Conservation (phyloP, 2,329 filamentous ascomycete species). For the Aspergillus tanneri region DNA sequence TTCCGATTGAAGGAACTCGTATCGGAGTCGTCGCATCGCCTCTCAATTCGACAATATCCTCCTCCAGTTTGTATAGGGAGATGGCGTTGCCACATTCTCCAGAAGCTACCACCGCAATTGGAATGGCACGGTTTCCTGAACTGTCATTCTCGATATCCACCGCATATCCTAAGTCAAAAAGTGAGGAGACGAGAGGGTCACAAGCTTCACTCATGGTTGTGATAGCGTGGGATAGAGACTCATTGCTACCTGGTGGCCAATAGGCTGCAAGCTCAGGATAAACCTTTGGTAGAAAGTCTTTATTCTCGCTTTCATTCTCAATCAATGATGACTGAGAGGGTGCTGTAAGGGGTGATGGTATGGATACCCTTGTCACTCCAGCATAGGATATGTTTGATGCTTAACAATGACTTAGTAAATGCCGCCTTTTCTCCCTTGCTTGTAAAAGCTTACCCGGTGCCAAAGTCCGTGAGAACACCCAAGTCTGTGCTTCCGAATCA, state of each 20-base stretch:
- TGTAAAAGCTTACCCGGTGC: slow-evolving; percentile 25
- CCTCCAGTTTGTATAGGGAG: slow-evolving; percentile 41
- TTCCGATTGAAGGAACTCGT: slow-evolving; percentile 44
- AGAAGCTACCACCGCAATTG: slow-evolving; percentile 39
- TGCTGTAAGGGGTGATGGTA: slow-evolving; percentile 24
- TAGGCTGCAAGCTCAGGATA: slow-evolving; percentile 39
- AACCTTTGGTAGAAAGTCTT: slow-evolving; percentile 25
- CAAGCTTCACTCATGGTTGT: slow-evolving; percentile 29
- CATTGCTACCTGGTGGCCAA: slow-evolving; percentile 30
- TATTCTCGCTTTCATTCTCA: slow-evolving; percentile 23
- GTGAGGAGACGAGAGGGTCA: slow-evolving; percentile 37
- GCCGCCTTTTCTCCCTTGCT: not conserved
- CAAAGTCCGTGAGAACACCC: slow-evolving; percentile 49
- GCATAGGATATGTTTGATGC: slow-evolving; percentile 30
- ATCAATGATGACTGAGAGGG: slow-evolving; percentile 17
- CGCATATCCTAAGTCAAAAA: slow-evolving; percentile 54
- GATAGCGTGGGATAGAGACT: slow-evolving; percentile 35
- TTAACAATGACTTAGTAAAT: slow-evolving; percentile 8
- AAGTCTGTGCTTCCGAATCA: slow-evolving; percentile 46
- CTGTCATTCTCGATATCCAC: slow-evolving; percentile 35
- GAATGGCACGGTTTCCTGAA: slow-evolving; percentile 27
- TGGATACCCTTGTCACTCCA: slow-evolving; percentile 29
- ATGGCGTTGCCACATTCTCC: slow-evolving; percentile 51
- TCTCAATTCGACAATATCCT: slow-evolving; percentile 27
- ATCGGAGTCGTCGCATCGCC: slow-evolving; percentile 22